Percentiles rank a stretch among this genome's conserved stretches.
These are phyloP conservation scores for Syncephalastrum sp. DNA, from an alignment of 371 early-diverging fungal genomes.

Conservation along the genomic window DNA sequence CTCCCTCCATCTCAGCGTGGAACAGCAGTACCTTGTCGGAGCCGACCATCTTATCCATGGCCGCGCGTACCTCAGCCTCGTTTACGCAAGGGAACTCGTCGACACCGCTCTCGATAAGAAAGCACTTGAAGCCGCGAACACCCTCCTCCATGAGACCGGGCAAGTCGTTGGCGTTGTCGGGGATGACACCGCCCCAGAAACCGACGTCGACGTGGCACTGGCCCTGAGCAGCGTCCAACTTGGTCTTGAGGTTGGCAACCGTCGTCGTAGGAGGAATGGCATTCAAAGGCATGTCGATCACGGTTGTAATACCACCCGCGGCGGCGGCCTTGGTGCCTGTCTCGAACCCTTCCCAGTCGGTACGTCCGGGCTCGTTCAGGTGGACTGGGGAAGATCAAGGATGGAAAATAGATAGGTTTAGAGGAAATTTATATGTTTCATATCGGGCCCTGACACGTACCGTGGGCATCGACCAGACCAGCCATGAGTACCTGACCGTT, in stretches of 20 bases:
- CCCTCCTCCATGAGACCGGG: slow-evolving; percentile 65
- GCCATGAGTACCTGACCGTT: slow-evolving; percentile 67
- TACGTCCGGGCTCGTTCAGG: slow-evolving; percentile 82
- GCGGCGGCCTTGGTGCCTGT: slow-evolving; percentile 82
- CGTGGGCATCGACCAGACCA: slow-evolving; percentile 78
- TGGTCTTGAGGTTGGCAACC: slow-evolving; percentile 60
- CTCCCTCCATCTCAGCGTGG: slow-evolving; percentile 77
- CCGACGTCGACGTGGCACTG: slow-evolving; percentile 81
- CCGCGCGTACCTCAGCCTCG: slow-evolving; percentile 64
- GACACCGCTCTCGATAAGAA: slow-evolving; percentile 83
- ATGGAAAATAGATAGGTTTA: slow-evolving; percentile 7
- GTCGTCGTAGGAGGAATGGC: slow-evolving; percentile 85
- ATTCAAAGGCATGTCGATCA: slow-evolving; percentile 87
- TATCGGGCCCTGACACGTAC: slow-evolving; percentile 18
- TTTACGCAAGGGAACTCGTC: slow-evolving; percentile 83
- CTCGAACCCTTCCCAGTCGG: slow-evolving; percentile 84
- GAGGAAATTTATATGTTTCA: not conserved
- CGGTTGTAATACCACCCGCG: slow-evolving; percentile 77
- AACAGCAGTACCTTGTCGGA: slow-evolving; percentile 65
- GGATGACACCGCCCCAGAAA: slow-evolving; percentile 81
- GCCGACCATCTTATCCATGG: slow-evolving; percentile 59
- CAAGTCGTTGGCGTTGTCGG: slow-evolving; percentile 67
- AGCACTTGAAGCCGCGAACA: slow-evolving; percentile 83
- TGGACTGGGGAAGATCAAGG: slow-evolving; percentile 46
- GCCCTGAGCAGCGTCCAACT: slow-evolving; percentile 63